A percentile compares a stretch with the other conserved stretches of the same genome.
Conservation (phyloP, 768 basidiomycete genomes). For the Amanita brunnescens region DNA sequence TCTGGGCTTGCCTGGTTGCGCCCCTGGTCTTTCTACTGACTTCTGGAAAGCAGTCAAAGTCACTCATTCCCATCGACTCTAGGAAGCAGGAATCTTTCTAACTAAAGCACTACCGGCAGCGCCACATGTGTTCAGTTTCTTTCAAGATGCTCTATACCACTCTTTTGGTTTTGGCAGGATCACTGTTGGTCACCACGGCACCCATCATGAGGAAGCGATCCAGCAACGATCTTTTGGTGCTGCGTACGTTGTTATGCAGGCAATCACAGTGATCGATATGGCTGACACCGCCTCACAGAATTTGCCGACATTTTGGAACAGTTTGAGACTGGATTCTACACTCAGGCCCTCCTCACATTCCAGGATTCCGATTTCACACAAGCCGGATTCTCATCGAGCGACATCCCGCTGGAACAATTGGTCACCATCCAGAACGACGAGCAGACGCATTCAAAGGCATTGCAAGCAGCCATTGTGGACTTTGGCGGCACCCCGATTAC, state of each 20-base stretch:
- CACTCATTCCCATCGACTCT: background rate
- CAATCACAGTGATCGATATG: no score
- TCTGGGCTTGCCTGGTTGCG: constrained; percentile 64
- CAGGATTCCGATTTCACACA: constrained; percentile 47
- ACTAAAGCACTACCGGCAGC: constrained; percentile 16
- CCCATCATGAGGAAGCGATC: constrained; percentile 36
- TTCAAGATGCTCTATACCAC: constrained; percentile 13
- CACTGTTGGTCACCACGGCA: constrained; percentile 38
- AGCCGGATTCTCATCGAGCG: constrained; percentile 54
- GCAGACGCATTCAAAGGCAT: constrained; percentile 42
- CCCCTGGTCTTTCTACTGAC: constrained; percentile 38
- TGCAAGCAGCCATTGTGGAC: constrained; percentile 44
- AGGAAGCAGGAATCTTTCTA: constrained; percentile 9
- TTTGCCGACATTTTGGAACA: constrained; percentile 73
- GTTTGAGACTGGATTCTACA: constrained; percentile 63
- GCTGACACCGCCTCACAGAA: constrained; percentile 30
- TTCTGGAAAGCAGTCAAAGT: background rate
- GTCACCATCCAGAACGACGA: constrained; percentile 54
- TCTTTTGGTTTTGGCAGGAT: constrained; percentile 32
- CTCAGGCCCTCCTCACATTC: constrained; percentile 59
- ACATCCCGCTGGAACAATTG: constrained; percentile 55
- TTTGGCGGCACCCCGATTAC: constrained; percentile 47
- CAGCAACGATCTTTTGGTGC: constrained; percentile 43
- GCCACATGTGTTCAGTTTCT: constrained; percentile 36
- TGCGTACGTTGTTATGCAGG: constrained; percentile 40